Evolutionary conservation across 2,329 filamentous ascomycete species (phyloP), one percentile per base, ranked within the genome.

Genomic region (Zymoseptoria brevis): DNA sequence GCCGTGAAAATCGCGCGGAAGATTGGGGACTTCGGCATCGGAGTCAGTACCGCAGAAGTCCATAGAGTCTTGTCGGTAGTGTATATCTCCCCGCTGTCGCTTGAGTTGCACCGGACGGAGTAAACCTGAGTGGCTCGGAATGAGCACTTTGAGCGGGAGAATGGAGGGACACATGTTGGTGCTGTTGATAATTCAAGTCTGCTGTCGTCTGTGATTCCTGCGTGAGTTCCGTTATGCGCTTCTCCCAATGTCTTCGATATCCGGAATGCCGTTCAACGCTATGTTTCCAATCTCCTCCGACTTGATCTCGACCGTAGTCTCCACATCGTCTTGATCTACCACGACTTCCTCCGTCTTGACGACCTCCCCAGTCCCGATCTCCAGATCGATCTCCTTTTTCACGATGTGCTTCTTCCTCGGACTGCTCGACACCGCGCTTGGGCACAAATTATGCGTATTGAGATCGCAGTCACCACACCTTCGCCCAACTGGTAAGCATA

Each of bases 401-500:
- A 30, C 22, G 51, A 69, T 76, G 71, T 79, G 80, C 58, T 77
- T 73, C 73, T 78, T 85, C 64, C 79, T 80, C 35, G 72, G 74
- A 55, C 63, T 68, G 1, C 72, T 71, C 6, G 68, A 69, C 16
- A 79, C 75, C 7, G 76, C 76, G 60, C 76, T 76, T 8, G 80
- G 79, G 75, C 94, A 99, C 60, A 97, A 74, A 3, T 89, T 89
- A 30, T 80, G 80, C 19, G 87, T 77, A 0, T 89, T 89, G 54
- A 97, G 75, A 64, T 88, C 87, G 75, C 94, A 99, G 54, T 94
- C 87, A 19, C 90, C 91, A 75, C 94, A 99, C 66, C 82, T 84
- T 63, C 87, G 80, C 0, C 88, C 89, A 1, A 93, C 83, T 0
- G 91, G 90, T 63, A 90, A 76, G 72, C 92, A 96, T 21, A 94